Conservation (phyloP, 768 basidiomycete species). For the Boletus subparvulus region DNA sequence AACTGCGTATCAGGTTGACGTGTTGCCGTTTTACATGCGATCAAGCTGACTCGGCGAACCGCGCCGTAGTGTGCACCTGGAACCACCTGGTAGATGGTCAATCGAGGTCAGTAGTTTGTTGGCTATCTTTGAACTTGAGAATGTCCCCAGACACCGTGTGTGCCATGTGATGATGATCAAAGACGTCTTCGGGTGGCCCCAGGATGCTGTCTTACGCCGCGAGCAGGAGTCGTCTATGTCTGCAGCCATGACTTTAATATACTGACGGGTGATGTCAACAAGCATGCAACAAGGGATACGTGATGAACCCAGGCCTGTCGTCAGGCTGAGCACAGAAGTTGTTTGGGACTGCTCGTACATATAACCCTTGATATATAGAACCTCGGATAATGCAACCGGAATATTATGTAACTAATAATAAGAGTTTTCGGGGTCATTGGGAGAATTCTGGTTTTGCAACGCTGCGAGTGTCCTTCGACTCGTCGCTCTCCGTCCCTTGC, state of each 20-base stretch:
- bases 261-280: neutral
- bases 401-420: conserved; percentile 23
- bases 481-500: conserved; percentile 33
- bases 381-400: neutral
- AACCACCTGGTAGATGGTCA: neutral
- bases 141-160: conserved; percentile 9
- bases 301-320: neutral
- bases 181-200: no score
- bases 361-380: no score
- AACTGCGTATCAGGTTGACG: neutral
- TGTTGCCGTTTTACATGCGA: neutral
- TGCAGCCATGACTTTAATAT: neutral
- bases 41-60: conserved; percentile 2
- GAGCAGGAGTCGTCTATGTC: neutral
- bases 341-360: neutral
- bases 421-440: conserved; percentile 31
- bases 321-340: neutral
- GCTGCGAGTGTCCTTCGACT: conserved; percentile 30
- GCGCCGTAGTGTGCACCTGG: neutral
- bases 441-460: conserved; percentile 39
- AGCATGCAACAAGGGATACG: neutral
- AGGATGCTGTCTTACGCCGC: no score
- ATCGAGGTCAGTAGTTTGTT: neutral
- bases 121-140: neutral
- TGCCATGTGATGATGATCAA: neutral